Base-by-base conservation (phyloP, 345 rosid genomes). In the Salix brachista region DNA sequence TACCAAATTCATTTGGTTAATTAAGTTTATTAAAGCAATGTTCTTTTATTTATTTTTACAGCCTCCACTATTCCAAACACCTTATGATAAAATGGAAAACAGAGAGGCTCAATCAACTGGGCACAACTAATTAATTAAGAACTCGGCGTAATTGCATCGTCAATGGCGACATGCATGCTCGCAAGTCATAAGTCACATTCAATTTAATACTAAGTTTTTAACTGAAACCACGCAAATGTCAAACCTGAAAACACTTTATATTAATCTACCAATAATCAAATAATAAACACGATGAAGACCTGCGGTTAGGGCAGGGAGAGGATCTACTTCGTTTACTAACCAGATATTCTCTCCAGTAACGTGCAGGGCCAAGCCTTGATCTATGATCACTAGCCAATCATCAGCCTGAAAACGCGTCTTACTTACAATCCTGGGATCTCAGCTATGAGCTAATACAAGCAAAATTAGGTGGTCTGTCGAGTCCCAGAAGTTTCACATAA, bases 401-500 rank as follows among this genome's bases (percentile, higher is more conserved):
- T 25, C 71, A 78, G 65, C 66, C 65, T 65, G 65, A 10, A 73
- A 66, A 16, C 34, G 68, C 77, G 6, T 73, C n/a, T 46, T 8
- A 8, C 41, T 74, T 1, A 26, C 11, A 37, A 34, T 26, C 66
- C 60, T 28, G 9, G 54, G 69, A 74, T 61, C 75, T 61, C 70
- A 74, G 64, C 62, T 61, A 28, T 44, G 52, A 30, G 32, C 64
- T 65, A 25, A 8, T 62, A 23, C 50, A n/a, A 3, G 17, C 37
- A 41, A 9, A n/a, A 41, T 48, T 72, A 67, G 77, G 21, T 73
- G 74, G 66, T 14, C 77, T 67, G 72, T 72, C 77, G 13, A 19
- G 46, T 42, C 13, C 2, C 44, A 23, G 23, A 62, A 32, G 65
- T 78, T 37, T 52, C 36, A 42, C 37, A 1, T 12, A 8, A 32